These are phyloP conservation scores for Phytophthora crassamura DNA, from an alignment of 352 stramenopile genomes.

Conservation along the genomic window DNA sequence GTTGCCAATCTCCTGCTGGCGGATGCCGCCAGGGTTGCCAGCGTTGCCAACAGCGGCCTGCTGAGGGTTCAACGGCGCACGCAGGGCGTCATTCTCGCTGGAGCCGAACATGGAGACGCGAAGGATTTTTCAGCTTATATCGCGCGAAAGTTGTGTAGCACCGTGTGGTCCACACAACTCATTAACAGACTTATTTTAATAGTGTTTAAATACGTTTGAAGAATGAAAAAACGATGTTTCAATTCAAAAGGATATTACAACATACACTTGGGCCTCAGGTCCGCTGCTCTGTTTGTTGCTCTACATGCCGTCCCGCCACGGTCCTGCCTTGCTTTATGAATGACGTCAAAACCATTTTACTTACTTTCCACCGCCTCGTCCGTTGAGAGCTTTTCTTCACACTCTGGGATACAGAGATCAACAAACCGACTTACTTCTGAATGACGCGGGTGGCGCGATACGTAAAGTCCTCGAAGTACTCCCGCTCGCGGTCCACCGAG, in stretches of 20 bases:
- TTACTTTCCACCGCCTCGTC: constrained; percentile 17
- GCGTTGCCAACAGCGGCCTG: constrained; percentile 24
- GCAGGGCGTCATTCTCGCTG: constrained; percentile 35
- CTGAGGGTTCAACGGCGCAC: constrained; percentile 46
- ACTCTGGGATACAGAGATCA: background rate
- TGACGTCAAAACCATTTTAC: constrained; percentile 28
- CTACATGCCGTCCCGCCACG: constrained; percentile 27
- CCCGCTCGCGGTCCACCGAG: constrained; percentile 83
- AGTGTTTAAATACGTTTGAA: constrained; percentile 4
- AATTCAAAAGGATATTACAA: constrained; percentile 34
- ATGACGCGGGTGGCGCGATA: constrained; percentile 81
- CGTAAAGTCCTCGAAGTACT: constrained; percentile 89
- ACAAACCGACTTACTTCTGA: constrained; percentile 51
- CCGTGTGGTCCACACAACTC: no score
- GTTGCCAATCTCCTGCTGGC: constrained; percentile 35
- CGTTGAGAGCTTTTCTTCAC: constrained; percentile 6
- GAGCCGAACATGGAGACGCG: constrained; percentile 34
- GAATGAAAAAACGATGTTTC: constrained; percentile 8
- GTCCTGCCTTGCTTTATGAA: constrained; percentile 22
- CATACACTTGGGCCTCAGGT: constrained; percentile 9
- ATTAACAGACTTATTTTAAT: no score
- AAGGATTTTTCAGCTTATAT: constrained; percentile 3
- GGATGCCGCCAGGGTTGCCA: constrained; percentile 27
- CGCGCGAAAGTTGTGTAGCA: no score
- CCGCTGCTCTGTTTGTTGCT: constrained; percentile 29